Base-by-base conservation (phyloP, 225 moss, liverwort and hornwort species). In the Anthoceros angustus region DNA sequence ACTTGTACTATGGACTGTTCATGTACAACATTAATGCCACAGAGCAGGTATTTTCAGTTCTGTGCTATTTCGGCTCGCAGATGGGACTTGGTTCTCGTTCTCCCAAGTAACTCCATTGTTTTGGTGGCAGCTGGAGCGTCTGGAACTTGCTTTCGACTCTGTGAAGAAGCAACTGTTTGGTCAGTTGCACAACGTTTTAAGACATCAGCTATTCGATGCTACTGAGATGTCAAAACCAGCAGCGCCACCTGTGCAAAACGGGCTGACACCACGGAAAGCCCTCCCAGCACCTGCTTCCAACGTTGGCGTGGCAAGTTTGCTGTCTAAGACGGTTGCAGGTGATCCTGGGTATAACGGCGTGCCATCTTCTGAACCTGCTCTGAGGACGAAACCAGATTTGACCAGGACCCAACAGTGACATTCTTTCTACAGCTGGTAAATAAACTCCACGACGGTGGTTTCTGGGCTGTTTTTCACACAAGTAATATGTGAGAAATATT, bases 1-100 rank as follows among this genome's bases (percentile, higher is more conserved):
- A 98, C 78, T 91, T 98, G 70, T 98, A 98, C 76, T 98, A 89
- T 65, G 98, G 98, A 12, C 82, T 98, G 62, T 98, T 92, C 73
- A 80, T 98, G 77, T 98, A 92, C 79, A 98, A 98, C 66, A 73
- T 84, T 26, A 98, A 86, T 73, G 98, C 98, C 39, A 89, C 85
- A 32, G 88, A 98, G 68, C 86, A 98, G 92, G 98, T 93, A 80
- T 43, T 49, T 64, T 40, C 2, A 10, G 7, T 45, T 42, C 20
- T 40, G n/a, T 70, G 23, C 8, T 38, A 39, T 10, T 8, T 21
- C 48, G 9, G n/a, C 15, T 24, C 23, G n/a, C 41, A 6, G 12
- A 18, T 50, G 39, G 21, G 41, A 25, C 6, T 11, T 0, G 41
- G 20, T 38, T 61, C 23, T 14, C 42, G 9, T 25, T 16, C 61